Evolutionary conservation across 1,284 basidiomycete species (phyloP).

Genomic region (Sanghuangporus weigelae): DNA sequence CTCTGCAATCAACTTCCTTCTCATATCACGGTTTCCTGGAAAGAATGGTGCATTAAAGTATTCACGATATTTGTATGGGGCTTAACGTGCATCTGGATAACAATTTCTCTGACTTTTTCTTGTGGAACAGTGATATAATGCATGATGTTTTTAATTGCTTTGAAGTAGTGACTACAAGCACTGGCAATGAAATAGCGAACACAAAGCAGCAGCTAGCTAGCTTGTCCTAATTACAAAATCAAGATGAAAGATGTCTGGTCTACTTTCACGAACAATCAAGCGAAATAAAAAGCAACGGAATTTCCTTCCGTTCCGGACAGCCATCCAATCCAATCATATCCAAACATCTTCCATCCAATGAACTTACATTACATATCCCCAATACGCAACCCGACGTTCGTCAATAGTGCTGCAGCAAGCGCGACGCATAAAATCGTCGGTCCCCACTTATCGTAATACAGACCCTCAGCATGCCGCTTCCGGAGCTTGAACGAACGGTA

Average conservation of each 20-base stretch:
- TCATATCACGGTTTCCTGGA: no score
- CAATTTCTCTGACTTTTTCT: not conserved
- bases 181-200: not conserved
- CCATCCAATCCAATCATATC: not conserved
- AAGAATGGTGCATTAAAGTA: no score
- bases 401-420: slow-evolving; percentile 65
- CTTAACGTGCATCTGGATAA: no score
- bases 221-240: not conserved
- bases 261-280: not conserved
- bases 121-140: not conserved
- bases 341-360: not conserved
- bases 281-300: not conserved
- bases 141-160: not conserved
- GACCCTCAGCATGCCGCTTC: slow-evolving; percentile 66
- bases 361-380: slow-evolving; percentile 28
- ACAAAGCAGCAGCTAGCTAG: no score
- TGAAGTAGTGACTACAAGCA: not conserved
- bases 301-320: not conserved
- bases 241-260: not conserved
- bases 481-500: slow-evolving; percentile 78
- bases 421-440: slow-evolving; percentile 73
- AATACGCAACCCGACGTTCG: slow-evolving; percentile 67
- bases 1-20: not conserved
- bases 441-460: slow-evolving; percentile 88
- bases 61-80: no score